phyloP scores from a whole-genome alignment of 352 stramenopile species.

The Aphanomyces euteiches region DNA sequence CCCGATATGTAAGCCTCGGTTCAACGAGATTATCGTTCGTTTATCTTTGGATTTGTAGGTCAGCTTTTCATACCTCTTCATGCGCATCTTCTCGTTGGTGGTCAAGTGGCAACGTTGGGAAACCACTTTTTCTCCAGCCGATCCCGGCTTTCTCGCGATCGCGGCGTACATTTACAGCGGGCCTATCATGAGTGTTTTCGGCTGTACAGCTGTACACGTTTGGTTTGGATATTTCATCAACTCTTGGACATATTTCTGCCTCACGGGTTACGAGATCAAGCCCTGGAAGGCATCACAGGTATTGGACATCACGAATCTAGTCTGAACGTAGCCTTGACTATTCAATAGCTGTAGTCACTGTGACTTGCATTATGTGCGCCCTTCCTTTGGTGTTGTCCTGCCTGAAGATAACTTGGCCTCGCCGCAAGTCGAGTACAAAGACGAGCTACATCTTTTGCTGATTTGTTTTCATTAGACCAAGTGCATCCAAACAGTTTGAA shows the following conservation, averaged over 20 bases:
- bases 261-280: too few relatives aligned
- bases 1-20: not conserved
- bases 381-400: not conserved
- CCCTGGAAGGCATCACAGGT: not conserved
- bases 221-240: conserved; percentile 6
- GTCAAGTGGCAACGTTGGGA: conserved; percentile 9
- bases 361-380: too few relatives aligned
- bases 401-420: too few relatives aligned
- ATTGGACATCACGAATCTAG: too few relatives aligned
- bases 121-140: conserved; percentile 4
- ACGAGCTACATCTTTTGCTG: too few relatives aligned
- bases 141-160: conserved; percentile 12
- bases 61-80: conserved; percentile 19
- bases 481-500: not conserved
- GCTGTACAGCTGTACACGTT: not conserved
- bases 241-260: not conserved
- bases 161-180: not conserved
- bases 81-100: not conserved
- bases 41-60: conserved; percentile 4
- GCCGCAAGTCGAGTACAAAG: too few relatives aligned
- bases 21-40: not conserved
- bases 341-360: not conserved
- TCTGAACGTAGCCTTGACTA: too few relatives aligned
- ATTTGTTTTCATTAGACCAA: not conserved
- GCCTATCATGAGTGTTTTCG: not conserved